phyloP scores from a whole-genome alignment of 2,329 filamentous ascomycete genomes.

The Aureobasidium uvarum region DNA sequence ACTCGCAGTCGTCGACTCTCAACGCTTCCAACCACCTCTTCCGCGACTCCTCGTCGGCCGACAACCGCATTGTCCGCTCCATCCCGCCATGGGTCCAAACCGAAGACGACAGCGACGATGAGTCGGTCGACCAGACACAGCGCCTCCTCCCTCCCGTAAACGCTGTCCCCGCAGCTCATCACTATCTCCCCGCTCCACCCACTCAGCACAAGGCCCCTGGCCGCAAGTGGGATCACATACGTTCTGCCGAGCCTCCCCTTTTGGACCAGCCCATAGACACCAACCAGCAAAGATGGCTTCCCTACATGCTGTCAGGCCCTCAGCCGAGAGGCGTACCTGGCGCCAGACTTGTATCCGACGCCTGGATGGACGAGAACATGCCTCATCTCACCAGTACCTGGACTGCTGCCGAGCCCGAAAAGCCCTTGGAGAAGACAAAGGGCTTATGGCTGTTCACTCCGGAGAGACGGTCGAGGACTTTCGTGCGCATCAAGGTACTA shows the following conservation, averaged over 20 bases:
- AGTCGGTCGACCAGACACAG: slow-evolving; percentile 23
- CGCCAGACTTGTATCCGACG: slow-evolving; percentile 42
- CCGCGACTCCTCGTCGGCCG: slow-evolving; percentile 15
- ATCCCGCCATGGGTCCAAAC: slow-evolving; percentile 42
- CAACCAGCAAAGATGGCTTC: slow-evolving; percentile 39
- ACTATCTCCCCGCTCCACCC: slow-evolving; percentile 31
- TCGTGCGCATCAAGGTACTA: slow-evolving; percentile 57
- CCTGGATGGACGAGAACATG: slow-evolving; percentile 52
- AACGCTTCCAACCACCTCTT: slow-evolving; percentile 27
- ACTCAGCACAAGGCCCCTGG: slow-evolving; percentile 37
- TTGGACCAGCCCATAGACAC: slow-evolving; percentile 38
- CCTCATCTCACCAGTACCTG: slow-evolving; percentile 51
- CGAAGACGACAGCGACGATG: slow-evolving; percentile 36
- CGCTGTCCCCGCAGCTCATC: slow-evolving; percentile 31
- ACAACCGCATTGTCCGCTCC: slow-evolving; percentile 29
- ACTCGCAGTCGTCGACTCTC: slow-evolving; percentile 29
- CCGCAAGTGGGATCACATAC: slow-evolving; percentile 40
- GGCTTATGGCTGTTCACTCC: slow-evolving; percentile 51
- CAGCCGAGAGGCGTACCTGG: slow-evolving; percentile 36
- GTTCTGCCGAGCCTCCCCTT: slow-evolving; percentile 38
- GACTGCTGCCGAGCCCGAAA: slow-evolving; percentile 55
- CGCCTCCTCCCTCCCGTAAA: slow-evolving; percentile 28
- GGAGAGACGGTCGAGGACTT: slow-evolving; percentile 52
- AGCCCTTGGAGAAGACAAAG: slow-evolving; percentile 49
- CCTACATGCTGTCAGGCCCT: slow-evolving; percentile 41